phyloP scores from a whole-genome alignment of 2,329 filamentous ascomycete genomes.

The Neophaeococcomyces mojaviensis region DNA sequence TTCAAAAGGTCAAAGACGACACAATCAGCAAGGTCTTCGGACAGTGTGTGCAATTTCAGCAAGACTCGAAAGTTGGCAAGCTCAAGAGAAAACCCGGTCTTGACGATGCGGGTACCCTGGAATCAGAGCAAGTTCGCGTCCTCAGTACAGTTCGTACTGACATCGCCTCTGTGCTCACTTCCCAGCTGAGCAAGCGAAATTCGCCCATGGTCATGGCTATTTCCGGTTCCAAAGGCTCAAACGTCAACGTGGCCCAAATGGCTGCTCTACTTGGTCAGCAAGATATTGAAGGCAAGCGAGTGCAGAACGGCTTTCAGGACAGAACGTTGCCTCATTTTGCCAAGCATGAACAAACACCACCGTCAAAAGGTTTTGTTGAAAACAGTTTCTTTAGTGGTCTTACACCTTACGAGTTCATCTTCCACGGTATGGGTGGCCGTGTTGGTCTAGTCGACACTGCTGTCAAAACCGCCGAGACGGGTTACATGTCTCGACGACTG shows the following conservation, averaged over 20 bases:
- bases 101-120: conserved; percentile 49
- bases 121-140: conserved; percentile 91
- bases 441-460: conserved; percentile 98
- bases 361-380: conserved; percentile 90
- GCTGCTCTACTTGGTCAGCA: conserved; percentile 95
- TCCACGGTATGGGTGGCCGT: conserved; percentile 96
- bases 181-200: conserved; percentile 82
- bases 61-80: conserved; percentile 69
- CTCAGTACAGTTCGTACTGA: conserved; percentile 85
- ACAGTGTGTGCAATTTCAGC: conserved; percentile 51
- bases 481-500: conserved; percentile 94
- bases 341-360: conserved; percentile 84
- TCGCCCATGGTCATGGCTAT: conserved; percentile 94
- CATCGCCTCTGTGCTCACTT: conserved; percentile 84
- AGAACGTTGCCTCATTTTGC: conserved; percentile 90
- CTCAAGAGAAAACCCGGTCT: conserved; percentile 82
- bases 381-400: conserved; percentile 97
- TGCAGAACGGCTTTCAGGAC: conserved; percentile 93
- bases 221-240: conserved; percentile 91
- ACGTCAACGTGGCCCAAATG: conserved; percentile 99
- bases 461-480: conserved; percentile 97
- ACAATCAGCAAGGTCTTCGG: conserved; percentile 70
- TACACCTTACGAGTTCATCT: conserved; percentile 85
- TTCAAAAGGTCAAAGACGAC: conserved; percentile 65
- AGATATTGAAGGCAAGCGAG: conserved; percentile 89